Evolutionary conservation across 768 basidiomycete species (phyloP), one percentile per base, ranked within the genome.

Genomic region (Termitomyces sp.): DNA sequence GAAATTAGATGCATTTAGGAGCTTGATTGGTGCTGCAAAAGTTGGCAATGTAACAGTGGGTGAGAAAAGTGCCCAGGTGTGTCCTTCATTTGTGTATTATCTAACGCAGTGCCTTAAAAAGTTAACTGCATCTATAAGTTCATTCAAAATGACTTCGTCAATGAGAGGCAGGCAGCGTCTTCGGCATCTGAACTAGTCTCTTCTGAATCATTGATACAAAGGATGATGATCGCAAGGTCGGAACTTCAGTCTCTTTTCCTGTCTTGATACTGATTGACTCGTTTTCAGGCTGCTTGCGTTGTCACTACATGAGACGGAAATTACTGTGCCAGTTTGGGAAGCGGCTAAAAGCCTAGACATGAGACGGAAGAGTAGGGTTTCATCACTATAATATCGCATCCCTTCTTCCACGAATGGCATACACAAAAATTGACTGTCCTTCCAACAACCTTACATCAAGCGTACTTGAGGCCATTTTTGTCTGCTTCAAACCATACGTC

Each of bases 71-170:
- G 86, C 86, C n/a, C 77, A 86, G 76, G 91, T 88, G 61, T 37
- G 70, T 62, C 16, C 30, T 33, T 49, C n/a, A 37, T n/a, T 39
- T 39, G 37, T 36, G 20, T 22, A 6, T 30, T 58, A 33, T 37
- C n/a, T 27, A 34, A 18, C 6, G 5, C 12, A 36, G 4, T 20
- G 6, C 13, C 20, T 39, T 51, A 48, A 44, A 7, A n/a, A 24
- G 36, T 16, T 45, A 16, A 30, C 22, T 36, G 15, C 33, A 33
- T 55, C 45, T 39, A 54, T 54, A 93, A n/a, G 91, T 75, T 86
- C 63, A 87, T 93, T 37, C 87, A 91, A 76, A 79, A 86, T 6
- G 88, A 91, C 57, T 93, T 93, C 66, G 88, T 82, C 6, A 69
- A 70, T 13, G 76, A 79, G 63, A 66, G 80, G 34, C 69, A 73